phyloP scores from a whole-genome alignment of 164 flowering plant species.

The Cinnamomum chago region DNA sequence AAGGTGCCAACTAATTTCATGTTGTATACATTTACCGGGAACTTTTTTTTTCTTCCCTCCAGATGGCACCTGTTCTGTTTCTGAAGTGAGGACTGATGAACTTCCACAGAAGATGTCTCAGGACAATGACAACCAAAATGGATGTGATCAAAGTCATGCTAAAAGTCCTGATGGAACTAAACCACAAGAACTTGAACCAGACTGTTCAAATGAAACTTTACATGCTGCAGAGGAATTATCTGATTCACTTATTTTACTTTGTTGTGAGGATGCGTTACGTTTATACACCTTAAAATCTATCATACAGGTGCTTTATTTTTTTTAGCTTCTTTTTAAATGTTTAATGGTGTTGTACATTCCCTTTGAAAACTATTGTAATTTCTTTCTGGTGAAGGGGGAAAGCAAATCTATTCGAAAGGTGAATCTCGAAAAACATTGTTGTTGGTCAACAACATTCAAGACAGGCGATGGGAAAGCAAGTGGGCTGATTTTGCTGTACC shows the following conservation, averaged over 20 bases:
- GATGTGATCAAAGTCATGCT: constrained; percentile 17
- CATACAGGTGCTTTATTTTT: constrained; percentile 44
- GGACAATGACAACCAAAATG: constrained; percentile 18
- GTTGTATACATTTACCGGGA: constrained; percentile 4
- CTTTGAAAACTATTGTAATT: constrained; percentile 4
- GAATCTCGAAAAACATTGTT: constrained; percentile 58
- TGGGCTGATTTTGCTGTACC: constrained; percentile 59
- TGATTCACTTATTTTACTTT: constrained; percentile 56
- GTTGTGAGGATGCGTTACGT: constrained; percentile 59
- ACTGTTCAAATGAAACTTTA: constrained; percentile 21
- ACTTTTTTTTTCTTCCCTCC: constrained; percentile 10
- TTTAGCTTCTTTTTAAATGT: constrained; percentile 6
- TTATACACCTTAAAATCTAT: constrained; percentile 54
- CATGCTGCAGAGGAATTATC: constrained; percentile 19
- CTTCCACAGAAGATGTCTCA: constrained; percentile 24
- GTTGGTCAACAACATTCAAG: constrained; percentile 68
- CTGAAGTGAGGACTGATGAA: constrained; percentile 26
- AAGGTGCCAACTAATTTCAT: constrained; percentile 3
- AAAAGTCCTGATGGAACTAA: constrained; percentile 17
- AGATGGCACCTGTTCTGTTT: constrained; percentile 30
- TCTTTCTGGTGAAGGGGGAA: constrained; percentile 47
- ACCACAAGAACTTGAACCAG: constrained; percentile 25
- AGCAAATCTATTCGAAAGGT: constrained; percentile 53
- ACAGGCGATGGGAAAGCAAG: constrained; percentile 33
- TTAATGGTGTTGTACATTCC: not conserved